Evolutionary conservation across 2,329 filamentous ascomycete genomes (phyloP), one percentile per base, ranked within the genome.

Genomic region (Dryadomyces quercivorus): DNA sequence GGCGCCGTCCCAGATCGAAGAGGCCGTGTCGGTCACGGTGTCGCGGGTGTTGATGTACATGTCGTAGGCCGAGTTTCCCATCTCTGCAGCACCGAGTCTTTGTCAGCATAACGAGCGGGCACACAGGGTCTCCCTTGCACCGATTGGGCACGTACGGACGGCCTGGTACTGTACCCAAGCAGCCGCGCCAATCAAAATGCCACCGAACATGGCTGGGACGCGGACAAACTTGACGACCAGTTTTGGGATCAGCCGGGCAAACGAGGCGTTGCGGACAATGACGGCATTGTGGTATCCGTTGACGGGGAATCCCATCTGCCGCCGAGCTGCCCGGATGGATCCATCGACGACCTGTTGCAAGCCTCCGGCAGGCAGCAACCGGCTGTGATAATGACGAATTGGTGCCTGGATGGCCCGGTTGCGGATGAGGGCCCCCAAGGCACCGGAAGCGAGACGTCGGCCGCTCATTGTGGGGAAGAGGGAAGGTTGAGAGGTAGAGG

Each of bases 141-240:
- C 18, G 40, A 50, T 48, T 38, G 18, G n/a, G 12, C 53, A 48
- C 86, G 59, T 78, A 91, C 87, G 87, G 55, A 85, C 83, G 59
- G 93, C 92, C 70, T 98, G 93, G 67, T 98, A 97, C 67, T 98
- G 93, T 50, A 98, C 73, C 78, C 95, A 98, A 26, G 90, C 90
- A 56, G 94, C 72, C 2, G 87, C 88, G 15, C 88, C 91, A 60
- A 98, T 80, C 64, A 90, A 88, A 49, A 91, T 80, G 45, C 89
- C 90, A 45, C 92, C 93, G 63, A 95, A 91, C 72, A 96, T 85
- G 56, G 93, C 93, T 20, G 93, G 93, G 54, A 95, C 75, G 55
- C 90, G 82, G 40, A 84, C 78, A 62, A 98, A 85, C 73, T 96
- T 98, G 65, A 93, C 71, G n/a, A 93, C 83, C 51, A 98, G 76